phyloP scores from a whole-genome alignment of 257 asterid genomes.

The Nicotiana tabacum region DNA sequence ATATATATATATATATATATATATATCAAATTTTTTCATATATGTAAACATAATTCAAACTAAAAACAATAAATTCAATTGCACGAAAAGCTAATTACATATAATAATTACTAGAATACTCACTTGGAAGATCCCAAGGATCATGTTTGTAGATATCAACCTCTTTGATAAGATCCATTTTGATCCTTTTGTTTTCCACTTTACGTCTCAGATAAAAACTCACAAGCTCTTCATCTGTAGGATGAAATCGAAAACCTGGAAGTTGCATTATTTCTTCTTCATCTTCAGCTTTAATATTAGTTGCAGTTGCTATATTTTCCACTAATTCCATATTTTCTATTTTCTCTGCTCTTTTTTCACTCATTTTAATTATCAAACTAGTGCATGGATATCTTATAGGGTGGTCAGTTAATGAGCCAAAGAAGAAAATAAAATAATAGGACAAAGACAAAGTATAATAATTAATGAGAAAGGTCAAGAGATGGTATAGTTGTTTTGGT shows the following conservation, averaged over 20 bases:
- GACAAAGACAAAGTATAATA: background rate
- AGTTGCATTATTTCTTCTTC: background rate
- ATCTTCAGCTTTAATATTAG: background rate
- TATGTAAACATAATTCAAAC: too few relatives aligned
- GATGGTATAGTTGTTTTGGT: background rate
- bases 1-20: too few relatives aligned
- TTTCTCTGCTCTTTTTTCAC: background rate
- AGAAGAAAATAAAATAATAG: background rate
- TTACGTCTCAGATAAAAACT: constrained; percentile 5
- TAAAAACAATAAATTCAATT: too few relatives aligned
- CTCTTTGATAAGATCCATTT: background rate
- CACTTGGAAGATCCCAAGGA: constrained; percentile 16
- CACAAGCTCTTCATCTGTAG: constrained; percentile 11
- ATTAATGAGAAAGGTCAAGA: background rate
- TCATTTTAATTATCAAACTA: background rate
- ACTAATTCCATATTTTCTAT: background rate
- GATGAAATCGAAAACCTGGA: constrained; percentile 18
- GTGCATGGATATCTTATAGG: constrained; percentile 9
- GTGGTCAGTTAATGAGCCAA: background rate
- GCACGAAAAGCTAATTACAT: too few relatives aligned
- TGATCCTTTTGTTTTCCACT: constrained; percentile 5
- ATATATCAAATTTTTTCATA: too few relatives aligned
- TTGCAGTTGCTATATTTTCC: background rate
- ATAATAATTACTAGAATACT: background rate
- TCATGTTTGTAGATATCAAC: constrained; percentile 9